Conservation (phyloP, 139 green algal species). For the Chlamydomonas eustigma region DNA sequence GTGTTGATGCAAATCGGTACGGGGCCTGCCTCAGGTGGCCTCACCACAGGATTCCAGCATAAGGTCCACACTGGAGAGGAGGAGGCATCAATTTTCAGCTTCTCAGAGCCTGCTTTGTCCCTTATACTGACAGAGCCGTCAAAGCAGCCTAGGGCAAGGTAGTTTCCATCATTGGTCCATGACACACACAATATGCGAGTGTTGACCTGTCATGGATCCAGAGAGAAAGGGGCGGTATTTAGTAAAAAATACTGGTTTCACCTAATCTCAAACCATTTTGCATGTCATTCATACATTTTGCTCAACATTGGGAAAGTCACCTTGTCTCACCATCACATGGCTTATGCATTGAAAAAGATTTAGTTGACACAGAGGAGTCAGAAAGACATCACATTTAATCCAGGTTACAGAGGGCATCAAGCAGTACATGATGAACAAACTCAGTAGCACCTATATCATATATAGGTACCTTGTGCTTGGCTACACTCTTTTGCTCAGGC, state of each 20-base stretch:
- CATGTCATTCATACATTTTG: not conserved
- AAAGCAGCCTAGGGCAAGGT: constrained; percentile 70
- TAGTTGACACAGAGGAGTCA: not conserved
- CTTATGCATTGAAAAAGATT: not conserved
- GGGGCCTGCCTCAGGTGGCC: no score
- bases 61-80: constrained; percentile 69
- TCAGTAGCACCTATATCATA: no score
- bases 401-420: no score
- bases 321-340: not conserved
- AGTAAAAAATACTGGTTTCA: not conserved
- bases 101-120: constrained; percentile 69
- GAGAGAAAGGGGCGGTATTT: not conserved
- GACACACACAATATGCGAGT: constrained; percentile 59
- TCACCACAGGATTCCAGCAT: constrained; percentile 51
- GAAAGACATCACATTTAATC: no score
- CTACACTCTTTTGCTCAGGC: constrained; percentile 76
- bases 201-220: constrained; percentile 33
- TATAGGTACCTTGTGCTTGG: constrained; percentile 72
- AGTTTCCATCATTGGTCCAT: constrained; percentile 74
- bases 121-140: constrained; percentile 68
- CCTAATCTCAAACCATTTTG: not conserved
- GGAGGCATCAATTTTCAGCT: constrained; percentile 52
- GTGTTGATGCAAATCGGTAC: no score
- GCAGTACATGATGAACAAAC: no score
- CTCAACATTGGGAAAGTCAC: not conserved